A percentile compares a stretch with the other conserved stretches of the same genome.
Conservation (phyloP, 2,329 filamentous ascomycete genomes). For the Ceratocystis lukuohia region DNA sequence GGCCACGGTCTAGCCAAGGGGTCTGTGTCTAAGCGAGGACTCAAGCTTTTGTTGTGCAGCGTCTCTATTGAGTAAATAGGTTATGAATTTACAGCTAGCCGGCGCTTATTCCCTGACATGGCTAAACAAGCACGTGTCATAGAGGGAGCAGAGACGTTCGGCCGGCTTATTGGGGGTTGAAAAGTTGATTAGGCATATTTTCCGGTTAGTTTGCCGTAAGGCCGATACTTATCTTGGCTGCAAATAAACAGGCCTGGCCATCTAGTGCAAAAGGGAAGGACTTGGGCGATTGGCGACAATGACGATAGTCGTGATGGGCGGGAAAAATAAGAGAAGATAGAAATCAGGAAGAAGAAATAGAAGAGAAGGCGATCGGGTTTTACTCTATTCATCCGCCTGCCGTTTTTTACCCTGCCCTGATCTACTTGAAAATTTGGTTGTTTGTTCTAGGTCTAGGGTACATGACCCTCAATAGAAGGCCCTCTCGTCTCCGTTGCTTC, state of each 20-base stretch:
- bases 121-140: background rate
- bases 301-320: background rate
- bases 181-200: background rate
- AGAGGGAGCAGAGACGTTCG: background rate
- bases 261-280: background rate
- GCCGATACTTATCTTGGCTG: too few species aligned
- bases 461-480: too few species aligned
- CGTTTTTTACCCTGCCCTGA: background rate
- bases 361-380: background rate
- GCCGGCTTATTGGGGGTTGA: background rate
- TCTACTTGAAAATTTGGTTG: background rate
- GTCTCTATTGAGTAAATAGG: background rate
- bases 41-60: background rate
- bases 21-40: constrained; percentile 3
- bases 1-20: background rate
- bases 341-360: background rate
- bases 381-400: background rate
- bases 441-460: too few species aligned
- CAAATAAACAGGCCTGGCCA: too few species aligned
- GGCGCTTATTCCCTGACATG: background rate
- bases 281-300: background rate
- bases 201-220: background rate
- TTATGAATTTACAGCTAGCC: background rate
- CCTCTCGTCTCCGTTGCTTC: too few species aligned
- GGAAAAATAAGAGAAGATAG: background rate